Evolutionary conservation across 2,329 filamentous ascomycete genomes (phyloP).

Genomic region (Colletotrichum scovillei): DNA sequence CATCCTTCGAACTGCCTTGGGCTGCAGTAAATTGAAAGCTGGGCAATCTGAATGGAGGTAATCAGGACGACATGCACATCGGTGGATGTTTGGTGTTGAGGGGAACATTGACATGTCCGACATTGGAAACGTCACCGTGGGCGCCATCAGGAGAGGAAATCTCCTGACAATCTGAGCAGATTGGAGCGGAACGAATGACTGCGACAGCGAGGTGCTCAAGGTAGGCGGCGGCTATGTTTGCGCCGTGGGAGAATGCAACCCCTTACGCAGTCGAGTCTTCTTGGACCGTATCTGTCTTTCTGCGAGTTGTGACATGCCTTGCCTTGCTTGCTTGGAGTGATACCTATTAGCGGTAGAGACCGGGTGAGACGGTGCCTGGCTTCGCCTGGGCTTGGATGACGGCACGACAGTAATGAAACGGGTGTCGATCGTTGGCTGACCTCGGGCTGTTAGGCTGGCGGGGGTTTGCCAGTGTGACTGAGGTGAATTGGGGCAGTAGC

Average conservation of each 20-base stretch:
- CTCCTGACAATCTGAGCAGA: conserved; percentile 12
- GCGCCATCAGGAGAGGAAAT: conserved; percentile 15
- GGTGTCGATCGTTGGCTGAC: conserved; percentile 9
- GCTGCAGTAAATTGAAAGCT: neutral
- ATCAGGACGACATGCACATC: neutral
- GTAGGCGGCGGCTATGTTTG: neutral
- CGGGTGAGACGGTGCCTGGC: neutral
- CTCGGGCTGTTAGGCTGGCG: neutral
- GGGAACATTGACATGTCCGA: conserved; percentile 3
- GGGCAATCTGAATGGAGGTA: neutral
- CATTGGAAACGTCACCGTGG: conserved; percentile 16
- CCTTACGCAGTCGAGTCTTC: neutral
- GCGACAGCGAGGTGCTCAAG: conserved; percentile 9
- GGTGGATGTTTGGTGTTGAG: neutral
- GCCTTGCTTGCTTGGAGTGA: neutral
- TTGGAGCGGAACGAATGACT: conserved; percentile 5
- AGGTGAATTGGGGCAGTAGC: neutral
- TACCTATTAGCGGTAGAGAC: neutral
- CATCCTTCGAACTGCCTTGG: neutral
- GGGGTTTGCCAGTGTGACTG: neutral
- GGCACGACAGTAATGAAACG: conserved; percentile 18
- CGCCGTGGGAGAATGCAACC: conserved; percentile 13
- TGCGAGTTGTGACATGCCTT: neutral
- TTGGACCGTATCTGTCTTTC: neutral
- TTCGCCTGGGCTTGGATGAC: conserved; percentile 1